Evolutionary conservation across 257 asterid species (phyloP).

Genomic region (Phtheirospermum japonicum): DNA sequence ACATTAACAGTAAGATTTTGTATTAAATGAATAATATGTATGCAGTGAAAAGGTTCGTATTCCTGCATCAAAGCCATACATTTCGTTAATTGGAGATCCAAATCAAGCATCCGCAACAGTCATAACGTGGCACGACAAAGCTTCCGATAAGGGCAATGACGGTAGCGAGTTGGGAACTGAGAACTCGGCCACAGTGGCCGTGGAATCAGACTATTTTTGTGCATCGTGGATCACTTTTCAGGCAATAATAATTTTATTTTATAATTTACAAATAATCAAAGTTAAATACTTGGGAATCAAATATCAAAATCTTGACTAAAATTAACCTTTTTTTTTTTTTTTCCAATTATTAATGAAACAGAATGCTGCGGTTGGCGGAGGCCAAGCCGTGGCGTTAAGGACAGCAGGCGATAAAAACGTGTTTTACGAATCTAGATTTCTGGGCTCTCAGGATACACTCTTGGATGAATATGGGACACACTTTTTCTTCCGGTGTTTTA

Average conservation of each 20-base stretch:
- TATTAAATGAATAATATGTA: background rate
- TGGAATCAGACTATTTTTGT: slow-evolving; percentile 60
- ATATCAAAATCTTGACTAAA: slow-evolving; percentile 33
- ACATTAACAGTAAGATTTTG: no score
- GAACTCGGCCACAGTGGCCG: slow-evolving; percentile 49
- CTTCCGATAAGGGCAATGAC: slow-evolving; percentile 36
- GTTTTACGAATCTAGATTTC: slow-evolving; percentile 49
- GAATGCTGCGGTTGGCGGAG: slow-evolving; percentile 25
- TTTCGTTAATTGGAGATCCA: slow-evolving; percentile 57
- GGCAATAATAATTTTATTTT: slow-evolving; percentile 36
- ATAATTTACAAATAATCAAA: no score
- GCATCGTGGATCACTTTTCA: slow-evolving; percentile 57
- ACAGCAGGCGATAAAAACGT: slow-evolving; percentile 48
- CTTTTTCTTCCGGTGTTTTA: slow-evolving; percentile 48
- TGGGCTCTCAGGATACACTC: slow-evolving; percentile 78
- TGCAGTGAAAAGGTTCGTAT: slow-evolving; percentile 64
- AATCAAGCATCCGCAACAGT: slow-evolving; percentile 32
- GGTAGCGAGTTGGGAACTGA: slow-evolving; percentile 43
- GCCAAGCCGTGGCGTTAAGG: slow-evolving; percentile 70
- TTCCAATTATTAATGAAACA: no score
- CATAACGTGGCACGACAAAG: slow-evolving; percentile 60
- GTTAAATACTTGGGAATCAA: no score
- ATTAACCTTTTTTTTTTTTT: slow-evolving; percentile 27
- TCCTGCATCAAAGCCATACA: slow-evolving; percentile 50
- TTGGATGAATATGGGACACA: slow-evolving; percentile 63